phyloP scores from a whole-genome alignment of 768 basidiomycete genomes.

The Pulveroboletus sp. region DNA sequence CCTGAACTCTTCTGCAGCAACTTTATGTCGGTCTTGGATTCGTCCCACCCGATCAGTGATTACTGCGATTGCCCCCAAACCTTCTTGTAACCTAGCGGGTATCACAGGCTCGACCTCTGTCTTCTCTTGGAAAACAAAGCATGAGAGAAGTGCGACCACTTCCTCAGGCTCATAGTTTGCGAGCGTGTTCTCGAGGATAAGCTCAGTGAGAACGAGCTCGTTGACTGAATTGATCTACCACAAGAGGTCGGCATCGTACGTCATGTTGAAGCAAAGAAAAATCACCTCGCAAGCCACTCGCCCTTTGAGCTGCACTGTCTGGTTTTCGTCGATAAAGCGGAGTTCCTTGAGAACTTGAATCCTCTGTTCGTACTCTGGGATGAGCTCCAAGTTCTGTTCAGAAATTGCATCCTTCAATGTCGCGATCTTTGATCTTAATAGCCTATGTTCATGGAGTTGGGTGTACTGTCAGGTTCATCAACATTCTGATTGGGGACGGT shows the following conservation, averaged over 20 bases:
- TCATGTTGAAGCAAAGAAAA: background rate
- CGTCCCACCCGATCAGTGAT: conserved; percentile 76
- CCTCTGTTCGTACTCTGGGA: conserved; percentile 96
- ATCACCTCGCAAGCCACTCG: conserved; percentile 95
- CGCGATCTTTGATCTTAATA: conserved; percentile 70
- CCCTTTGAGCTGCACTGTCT: conserved; percentile 92
- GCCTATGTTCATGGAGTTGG: conserved; percentile 68
- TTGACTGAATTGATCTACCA: conserved; percentile 95
- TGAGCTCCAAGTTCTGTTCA: conserved; percentile 92
- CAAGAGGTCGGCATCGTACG: conserved; percentile 1
- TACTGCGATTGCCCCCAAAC: conserved; percentile 69
- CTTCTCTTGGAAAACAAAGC: conserved; percentile 98
- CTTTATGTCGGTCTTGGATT: conserved; percentile 78
- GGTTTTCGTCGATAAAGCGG: conserved; percentile 92
- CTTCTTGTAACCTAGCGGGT: conserved; percentile 74
- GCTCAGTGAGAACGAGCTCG: conserved; percentile 92
- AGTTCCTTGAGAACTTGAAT: conserved; percentile 87
- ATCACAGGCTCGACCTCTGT: conserved; percentile 85
- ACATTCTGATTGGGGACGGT: conserved; percentile 1
- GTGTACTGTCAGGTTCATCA: conserved; percentile 54
- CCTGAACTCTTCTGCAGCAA: conserved; percentile 74
- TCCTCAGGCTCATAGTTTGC: conserved; percentile 91
- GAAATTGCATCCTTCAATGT: conserved; percentile 81
- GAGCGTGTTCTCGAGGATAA: conserved; percentile 93
- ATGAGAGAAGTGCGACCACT: conserved; percentile 91